Evolutionary conservation across 805 yeast genomes (phyloP).

Genomic region (Vanderwaltozyma tropicalis): DNA sequence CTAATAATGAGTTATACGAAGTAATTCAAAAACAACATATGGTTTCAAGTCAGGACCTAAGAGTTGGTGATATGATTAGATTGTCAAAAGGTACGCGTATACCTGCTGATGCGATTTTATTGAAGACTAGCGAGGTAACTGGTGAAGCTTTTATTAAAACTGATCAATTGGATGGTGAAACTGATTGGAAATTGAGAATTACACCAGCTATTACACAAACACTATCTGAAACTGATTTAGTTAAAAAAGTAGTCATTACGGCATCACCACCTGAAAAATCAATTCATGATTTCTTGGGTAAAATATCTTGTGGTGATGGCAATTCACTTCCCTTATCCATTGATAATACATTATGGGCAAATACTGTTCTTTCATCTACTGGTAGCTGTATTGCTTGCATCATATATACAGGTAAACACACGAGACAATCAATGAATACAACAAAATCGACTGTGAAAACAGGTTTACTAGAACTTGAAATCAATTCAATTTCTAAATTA

Average conservation of each 20-base stretch:
- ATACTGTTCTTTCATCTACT: constrained; percentile 82
- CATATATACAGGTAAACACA: constrained; percentile 83
- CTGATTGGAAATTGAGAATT: constrained; percentile 92
- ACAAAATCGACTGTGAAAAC: constrained; percentile 78
- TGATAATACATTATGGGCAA: constrained; percentile 96
- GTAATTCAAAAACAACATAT: constrained; percentile 40
- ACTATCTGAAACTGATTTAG: constrained; percentile 37
- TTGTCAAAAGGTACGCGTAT: constrained; percentile 77
- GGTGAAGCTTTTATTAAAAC: constrained; percentile 94
- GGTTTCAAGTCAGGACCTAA: constrained; percentile 50
- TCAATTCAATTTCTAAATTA: constrained; percentile 77
- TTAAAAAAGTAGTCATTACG: constrained; percentile 42
- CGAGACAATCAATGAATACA: constrained; percentile 92
- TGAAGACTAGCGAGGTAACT: constrained; percentile 67
- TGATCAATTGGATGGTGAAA: constrained; percentile 97
- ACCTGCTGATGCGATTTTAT: constrained; percentile 85
- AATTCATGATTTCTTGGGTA: constrained; percentile 75
- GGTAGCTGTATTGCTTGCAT: constrained; percentile 88
- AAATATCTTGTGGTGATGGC: constrained; percentile 46
- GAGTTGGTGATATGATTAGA: constrained; percentile 78
- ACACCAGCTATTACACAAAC: constrained; percentile 68
- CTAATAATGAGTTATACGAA: constrained; percentile 73
- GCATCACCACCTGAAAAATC: constrained; percentile 75
- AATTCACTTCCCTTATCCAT: constrained; percentile 53
- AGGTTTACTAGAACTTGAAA: constrained; percentile 83